Conservation (phyloP, 768 basidiomycete genomes). For the Tylopilus vinaceipallidus region DNA sequence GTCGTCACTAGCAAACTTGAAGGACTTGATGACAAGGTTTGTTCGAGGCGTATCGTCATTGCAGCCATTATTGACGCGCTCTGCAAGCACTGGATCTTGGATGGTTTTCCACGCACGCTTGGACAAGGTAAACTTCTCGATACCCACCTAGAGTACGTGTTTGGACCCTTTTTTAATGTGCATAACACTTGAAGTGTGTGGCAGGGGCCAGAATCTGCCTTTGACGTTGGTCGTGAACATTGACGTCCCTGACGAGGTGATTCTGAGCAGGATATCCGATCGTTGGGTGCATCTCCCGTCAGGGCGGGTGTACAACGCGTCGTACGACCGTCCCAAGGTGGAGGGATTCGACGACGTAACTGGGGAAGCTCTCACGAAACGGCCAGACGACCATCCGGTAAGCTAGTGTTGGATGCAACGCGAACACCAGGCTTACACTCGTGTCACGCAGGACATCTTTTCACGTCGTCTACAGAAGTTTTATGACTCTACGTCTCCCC, state of each 20-base stretch:
- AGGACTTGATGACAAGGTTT: constrained; percentile 61
- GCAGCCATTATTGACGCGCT: not conserved
- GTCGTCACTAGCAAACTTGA: constrained; percentile 75
- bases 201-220: constrained; percentile 59
- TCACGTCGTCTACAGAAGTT: constrained; percentile 73
- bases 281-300: constrained; percentile 88
- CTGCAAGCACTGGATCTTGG: constrained; percentile 84
- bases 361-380: constrained; percentile 82
- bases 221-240: constrained; percentile 83
- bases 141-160: constrained; percentile 62
- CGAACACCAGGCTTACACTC: constrained; percentile 5
- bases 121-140: constrained; percentile 82
- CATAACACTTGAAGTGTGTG: not conserved
- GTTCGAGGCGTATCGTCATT: not conserved
- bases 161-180: not conserved
- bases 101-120: constrained; percentile 89
- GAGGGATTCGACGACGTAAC: constrained; percentile 83
- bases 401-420: constrained; percentile 27
- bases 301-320: constrained; percentile 86
- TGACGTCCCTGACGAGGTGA: constrained; percentile 85
- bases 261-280: constrained; percentile 83
- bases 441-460: constrained; percentile 62
- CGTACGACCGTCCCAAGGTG: constrained; percentile 81
- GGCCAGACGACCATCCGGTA: constrained; percentile 89
- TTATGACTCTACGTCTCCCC: constrained; percentile 76